Conservation (phyloP, 1,139 yeast species). For the Saccharomyces hybrid region DNA sequence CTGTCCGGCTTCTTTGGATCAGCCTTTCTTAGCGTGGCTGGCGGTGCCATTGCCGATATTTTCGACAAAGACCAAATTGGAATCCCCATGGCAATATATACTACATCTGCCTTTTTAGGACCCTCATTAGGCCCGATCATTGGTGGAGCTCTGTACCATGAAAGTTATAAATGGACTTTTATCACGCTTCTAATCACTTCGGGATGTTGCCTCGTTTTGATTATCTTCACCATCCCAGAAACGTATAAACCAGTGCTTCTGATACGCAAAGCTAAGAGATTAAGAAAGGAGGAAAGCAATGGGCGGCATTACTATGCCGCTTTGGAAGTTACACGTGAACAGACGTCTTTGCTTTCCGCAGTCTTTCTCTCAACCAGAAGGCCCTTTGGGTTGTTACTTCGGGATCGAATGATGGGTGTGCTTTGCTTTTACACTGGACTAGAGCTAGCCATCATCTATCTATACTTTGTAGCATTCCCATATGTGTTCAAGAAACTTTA, state of each 20-base stretch:
- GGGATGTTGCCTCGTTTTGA: constrained; percentile 45
- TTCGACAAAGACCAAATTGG: constrained; percentile 52
- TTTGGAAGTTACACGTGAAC: constrained; percentile 39
- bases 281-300: constrained; percentile 57
- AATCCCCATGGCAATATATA: constrained; percentile 60
- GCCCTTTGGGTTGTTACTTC: constrained; percentile 47
- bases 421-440: constrained; percentile 59
- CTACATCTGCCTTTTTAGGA: constrained; percentile 69
- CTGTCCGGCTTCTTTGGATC: constrained; percentile 63
- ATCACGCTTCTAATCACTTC: constrained; percentile 63
- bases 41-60: constrained; percentile 70
- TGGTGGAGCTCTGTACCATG: constrained; percentile 53
- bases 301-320: constrained; percentile 44
- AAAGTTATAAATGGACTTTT: constrained; percentile 50
- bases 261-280: constrained; percentile 47
- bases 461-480: constrained; percentile 60
- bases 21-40: constrained; percentile 65
- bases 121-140: constrained; percentile 68
- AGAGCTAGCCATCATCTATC: constrained; percentile 50
- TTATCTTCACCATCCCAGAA: constrained; percentile 53
- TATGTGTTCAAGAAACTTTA: constrained; percentile 45
- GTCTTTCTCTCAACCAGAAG: constrained; percentile 39
- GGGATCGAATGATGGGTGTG: constrained; percentile 55
- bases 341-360: constrained; percentile 37
- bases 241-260: constrained; percentile 63